Evolutionary conservation across 257 asterid species (phyloP).

Genomic region (Forsythia suspensa): DNA sequence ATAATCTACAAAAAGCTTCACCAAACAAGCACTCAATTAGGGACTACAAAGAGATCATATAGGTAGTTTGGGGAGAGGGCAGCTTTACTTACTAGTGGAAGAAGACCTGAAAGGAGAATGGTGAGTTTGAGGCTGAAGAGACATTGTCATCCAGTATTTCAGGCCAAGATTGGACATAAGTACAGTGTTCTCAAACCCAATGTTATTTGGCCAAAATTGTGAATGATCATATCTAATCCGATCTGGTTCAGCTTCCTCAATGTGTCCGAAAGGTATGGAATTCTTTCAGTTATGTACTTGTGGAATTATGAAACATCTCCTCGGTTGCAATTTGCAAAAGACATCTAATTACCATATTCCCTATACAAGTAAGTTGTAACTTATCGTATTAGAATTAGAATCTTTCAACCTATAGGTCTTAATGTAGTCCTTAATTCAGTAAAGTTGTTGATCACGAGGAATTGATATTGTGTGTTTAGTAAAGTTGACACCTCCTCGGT

Average conservation of each 20-base stretch:
- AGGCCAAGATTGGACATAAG: neutral
- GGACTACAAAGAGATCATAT: neutral
- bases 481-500: too few species aligned
- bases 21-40: neutral
- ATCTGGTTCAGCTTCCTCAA: neutral
- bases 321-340: neutral
- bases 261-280: neutral
- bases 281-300: neutral
- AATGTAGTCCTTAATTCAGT: neutral
- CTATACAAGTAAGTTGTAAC: neutral
- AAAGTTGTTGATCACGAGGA: too few species aligned
- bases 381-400: neutral
- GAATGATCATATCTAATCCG: neutral
- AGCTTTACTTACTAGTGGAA: neutral
- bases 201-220: neutral
- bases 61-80: neutral
- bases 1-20: too few species aligned
- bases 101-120: neutral
- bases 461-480: neutral
- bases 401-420: neutral
- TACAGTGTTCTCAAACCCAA: neutral
- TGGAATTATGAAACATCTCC: neutral
- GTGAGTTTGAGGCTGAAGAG: neutral
- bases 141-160: neutral
- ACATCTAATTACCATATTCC: neutral